Evolutionary conservation across 768 basidiomycete genomes (phyloP).

Genomic region (Lactifluus echinatus): DNA sequence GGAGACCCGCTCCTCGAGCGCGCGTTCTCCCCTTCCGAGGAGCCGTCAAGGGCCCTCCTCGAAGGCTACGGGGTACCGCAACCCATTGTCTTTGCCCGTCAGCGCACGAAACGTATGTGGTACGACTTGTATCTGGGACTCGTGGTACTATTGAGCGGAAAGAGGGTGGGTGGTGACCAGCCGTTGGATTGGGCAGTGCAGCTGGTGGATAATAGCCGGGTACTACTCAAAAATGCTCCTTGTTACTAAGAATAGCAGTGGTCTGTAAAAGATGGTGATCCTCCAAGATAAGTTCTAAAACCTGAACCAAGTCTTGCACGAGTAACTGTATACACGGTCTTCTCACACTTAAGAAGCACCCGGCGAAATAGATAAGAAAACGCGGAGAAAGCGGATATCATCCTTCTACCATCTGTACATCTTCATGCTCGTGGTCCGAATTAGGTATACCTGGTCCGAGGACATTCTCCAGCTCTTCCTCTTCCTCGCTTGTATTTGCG

Average conservation of each 20-base stretch:
- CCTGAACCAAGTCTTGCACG: background rate
- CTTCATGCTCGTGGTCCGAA: slow-evolving; percentile 17
- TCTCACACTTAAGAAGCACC: background rate
- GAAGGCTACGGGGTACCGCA: slow-evolving; percentile 52
- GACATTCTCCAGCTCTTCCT: slow-evolving; percentile 21
- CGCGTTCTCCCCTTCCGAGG: slow-evolving; percentile 38
- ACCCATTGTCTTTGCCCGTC: slow-evolving; percentile 50
- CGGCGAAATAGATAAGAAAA: background rate
- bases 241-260: slow-evolving; percentile 30
- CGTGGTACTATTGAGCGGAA: slow-evolving; percentile 39
- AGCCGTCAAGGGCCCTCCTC: slow-evolving; percentile 33
- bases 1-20: slow-evolving; percentile 70
- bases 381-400: background rate
- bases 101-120: slow-evolving; percentile 71
- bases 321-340: background rate
- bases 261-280: background rate
- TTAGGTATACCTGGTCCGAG: slow-evolving; percentile 17
- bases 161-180: slow-evolving; percentile 26
- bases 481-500: slow-evolving; percentile 18
- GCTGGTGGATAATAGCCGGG: slow-evolving; percentile 27
- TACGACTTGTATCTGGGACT: slow-evolving; percentile 59
- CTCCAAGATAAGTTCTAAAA: background rate
- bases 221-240: slow-evolving; percentile 42
- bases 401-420: slow-evolving; percentile 14
- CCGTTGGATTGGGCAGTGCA: slow-evolving; percentile 34